Base-by-base conservation (phyloP, 805 yeast genomes). In the Metschnikowia gruessii region DNA sequence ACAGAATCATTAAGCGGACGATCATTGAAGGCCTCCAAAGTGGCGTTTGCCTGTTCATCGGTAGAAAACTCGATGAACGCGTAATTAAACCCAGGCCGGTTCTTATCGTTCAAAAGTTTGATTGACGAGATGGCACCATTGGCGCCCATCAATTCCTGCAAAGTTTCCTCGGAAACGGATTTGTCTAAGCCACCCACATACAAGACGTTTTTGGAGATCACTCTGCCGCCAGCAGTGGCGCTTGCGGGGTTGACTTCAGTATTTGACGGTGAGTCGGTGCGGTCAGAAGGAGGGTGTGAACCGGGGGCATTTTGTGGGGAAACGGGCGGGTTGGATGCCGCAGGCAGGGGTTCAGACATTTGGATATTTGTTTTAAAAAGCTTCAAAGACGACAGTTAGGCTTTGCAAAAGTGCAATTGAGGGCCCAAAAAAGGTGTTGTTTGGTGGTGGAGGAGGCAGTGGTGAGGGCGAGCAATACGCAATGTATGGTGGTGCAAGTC, bases 201-300 rank as follows among this genome's bases (percentile, higher is more conserved):
- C 37, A 88, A 66, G 48, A 86, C 84, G 46, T 79, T 83, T 47
- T 80, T 77, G 30, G 90, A 83, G 7, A 85, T 76, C 59, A 86
- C 92, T 57, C 95, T 79, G 28, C 96, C 95, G 43, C 95, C 95
- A 45, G 82, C 81, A 17, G 77, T 64, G 13, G 92, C 94, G 51
- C 79, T 74, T n/a, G 91, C 91, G 8, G 85, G 85, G 35, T 43
- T 49, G 29, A 41, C 34, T 10, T 50, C 53, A 12, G 42, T 18
- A 12, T 24, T 38, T 16, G 40, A n/a, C 30, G 43, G 24, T 9
- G 44, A 37, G 11, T 19, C 37, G 4, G 44, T 24, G 34, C 35
- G 19, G 13, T 39, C 32, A 13, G n/a, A 9, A 8, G 19, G 12
- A 22, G 13, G 41, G 12, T 6, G 19, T 12, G 24, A 22, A 22